These are phyloP conservation scores for Gracilaria caudata DNA, from an alignment of 23 red algal species.

Conservation along the genomic window DNA sequence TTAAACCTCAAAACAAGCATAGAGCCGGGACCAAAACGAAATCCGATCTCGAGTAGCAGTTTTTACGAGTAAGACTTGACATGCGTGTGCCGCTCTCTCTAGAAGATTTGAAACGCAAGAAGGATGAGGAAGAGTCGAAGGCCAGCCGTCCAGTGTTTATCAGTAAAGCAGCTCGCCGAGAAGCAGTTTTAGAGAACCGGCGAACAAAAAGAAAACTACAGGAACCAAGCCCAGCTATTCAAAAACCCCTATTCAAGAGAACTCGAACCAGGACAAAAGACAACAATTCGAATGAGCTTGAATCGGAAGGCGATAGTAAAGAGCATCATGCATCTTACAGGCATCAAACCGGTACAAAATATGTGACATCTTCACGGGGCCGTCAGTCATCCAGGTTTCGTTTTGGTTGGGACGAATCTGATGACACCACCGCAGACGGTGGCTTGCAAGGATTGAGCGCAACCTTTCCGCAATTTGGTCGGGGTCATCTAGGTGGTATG, in stretches of 20 bases:
- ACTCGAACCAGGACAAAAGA: not conserved
- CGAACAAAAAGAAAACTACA: slow-evolving; percentile 9
- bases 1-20: not conserved
- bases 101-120: slow-evolving; percentile 54
- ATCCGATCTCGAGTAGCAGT: not conserved
- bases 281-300: not conserved
- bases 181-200: slow-evolving; percentile 24
- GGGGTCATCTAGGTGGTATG: slow-evolving; percentile 46
- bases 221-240: not conserved
- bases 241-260: not conserved
- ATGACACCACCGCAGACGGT: slow-evolving; percentile 75
- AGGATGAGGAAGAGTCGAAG: slow-evolving; percentile 36
- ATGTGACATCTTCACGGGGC: slow-evolving; percentile 34
- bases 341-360: slow-evolving; percentile 20
- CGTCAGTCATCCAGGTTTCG: slow-evolving; percentile 66
- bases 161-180: slow-evolving; percentile 63
- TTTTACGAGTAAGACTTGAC: not conserved
- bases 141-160: slow-evolving; percentile 73
- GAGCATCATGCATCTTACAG: not conserved
- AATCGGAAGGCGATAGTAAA: not conserved
- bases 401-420: slow-evolving; percentile 92
- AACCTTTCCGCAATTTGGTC: slow-evolving; percentile 36
- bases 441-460: slow-evolving; percentile 1
- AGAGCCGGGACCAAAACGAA: not conserved
- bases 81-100: slow-evolving; percentile 55